phyloP scores from a whole-genome alignment of 192 early-diverging fungal species.

The Linnemannia schmuckeri region DNA sequence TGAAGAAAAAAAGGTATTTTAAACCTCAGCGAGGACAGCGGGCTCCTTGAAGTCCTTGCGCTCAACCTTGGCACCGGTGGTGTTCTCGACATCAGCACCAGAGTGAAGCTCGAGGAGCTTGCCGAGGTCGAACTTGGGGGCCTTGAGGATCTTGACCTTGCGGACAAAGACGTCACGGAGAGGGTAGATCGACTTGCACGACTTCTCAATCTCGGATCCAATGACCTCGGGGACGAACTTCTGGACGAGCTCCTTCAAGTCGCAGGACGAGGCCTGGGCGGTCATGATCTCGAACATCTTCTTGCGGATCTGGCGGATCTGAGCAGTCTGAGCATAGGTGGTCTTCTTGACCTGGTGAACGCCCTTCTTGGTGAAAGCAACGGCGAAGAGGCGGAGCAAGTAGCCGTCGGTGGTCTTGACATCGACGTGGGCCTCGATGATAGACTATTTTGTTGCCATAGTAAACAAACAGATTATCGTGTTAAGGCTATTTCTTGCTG shows the following conservation, averaged over 20 bases:
- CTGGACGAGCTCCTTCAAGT: conserved; percentile 95
- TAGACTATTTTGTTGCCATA: conserved; percentile 63
- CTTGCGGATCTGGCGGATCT: conserved; percentile 99
- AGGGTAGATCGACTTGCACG: conserved; percentile 97
- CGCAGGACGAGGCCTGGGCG: conserved; percentile 84
- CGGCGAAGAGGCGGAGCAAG: conserved; percentile 96
- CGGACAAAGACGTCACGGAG: conserved; percentile 96
- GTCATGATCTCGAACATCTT: conserved; percentile 99
- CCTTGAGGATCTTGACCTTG: conserved; percentile 99
- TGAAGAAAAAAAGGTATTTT: conserved; percentile 14
- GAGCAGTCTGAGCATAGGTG: conserved; percentile 96
- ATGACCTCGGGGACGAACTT: conserved; percentile 98
- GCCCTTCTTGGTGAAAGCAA: conserved; percentile 97
- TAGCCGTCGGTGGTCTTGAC: conserved; percentile 99
- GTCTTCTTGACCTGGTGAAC: conserved; percentile 97
- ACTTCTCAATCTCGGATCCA: conserved; percentile 98
- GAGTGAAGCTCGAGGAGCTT: conserved; percentile 97
- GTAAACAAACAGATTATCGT: background rate
- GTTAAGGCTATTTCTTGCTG: background rate
- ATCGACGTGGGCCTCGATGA: conserved; percentile 98
- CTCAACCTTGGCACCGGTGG: conserved; percentile 87
- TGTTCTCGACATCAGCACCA: conserved; percentile 78
- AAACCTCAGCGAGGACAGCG: conserved; percentile 64
- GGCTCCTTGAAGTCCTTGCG: conserved; percentile 91
- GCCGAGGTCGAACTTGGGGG: conserved; percentile 94